Evolutionary conservation across 495 filamentous ascomycete species (phyloP).

Genomic region (Bacidia gigantensis): DNA sequence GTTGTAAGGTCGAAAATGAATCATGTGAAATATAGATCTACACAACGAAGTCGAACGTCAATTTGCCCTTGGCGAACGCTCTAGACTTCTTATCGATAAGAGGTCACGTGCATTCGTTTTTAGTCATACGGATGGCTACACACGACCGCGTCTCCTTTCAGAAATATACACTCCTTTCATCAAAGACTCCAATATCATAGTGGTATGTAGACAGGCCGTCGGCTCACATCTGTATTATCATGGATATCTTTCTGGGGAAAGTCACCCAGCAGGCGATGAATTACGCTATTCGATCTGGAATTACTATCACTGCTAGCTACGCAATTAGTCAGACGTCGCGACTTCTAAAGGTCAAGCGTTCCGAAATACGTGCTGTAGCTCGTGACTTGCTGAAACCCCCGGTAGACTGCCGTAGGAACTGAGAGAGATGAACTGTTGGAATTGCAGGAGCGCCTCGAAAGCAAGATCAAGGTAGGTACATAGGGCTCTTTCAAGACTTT

Average conservation of each 20-base stretch:
- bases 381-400: not conserved
- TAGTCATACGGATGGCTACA: too few species aligned
- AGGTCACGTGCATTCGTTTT: too few species aligned
- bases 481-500: not conserved
- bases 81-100: too few species aligned
- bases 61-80: too few species aligned
- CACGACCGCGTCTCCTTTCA: too few species aligned
- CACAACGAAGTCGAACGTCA: too few species aligned
- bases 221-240: constrained; percentile 23
- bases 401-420: constrained; percentile 52
- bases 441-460: constrained; percentile 63
- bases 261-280: constrained; percentile 79
- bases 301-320: constrained; percentile 75
- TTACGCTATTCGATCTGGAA: constrained; percentile 83
- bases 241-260: constrained; percentile 66
- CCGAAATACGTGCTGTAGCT: not conserved
- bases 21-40: too few species aligned
- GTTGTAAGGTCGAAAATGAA: too few species aligned
- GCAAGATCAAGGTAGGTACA: constrained; percentile 71
- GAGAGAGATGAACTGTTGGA: constrained; percentile 53
- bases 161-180: too few species aligned
- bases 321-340: constrained; percentile 70
- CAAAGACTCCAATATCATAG: too few species aligned
- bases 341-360: constrained; percentile 49
- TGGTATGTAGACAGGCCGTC: not conserved